phyloP scores from a whole-genome alignment of 2,329 filamentous ascomycete genomes.

The Colletotrichum sp. region DNA sequence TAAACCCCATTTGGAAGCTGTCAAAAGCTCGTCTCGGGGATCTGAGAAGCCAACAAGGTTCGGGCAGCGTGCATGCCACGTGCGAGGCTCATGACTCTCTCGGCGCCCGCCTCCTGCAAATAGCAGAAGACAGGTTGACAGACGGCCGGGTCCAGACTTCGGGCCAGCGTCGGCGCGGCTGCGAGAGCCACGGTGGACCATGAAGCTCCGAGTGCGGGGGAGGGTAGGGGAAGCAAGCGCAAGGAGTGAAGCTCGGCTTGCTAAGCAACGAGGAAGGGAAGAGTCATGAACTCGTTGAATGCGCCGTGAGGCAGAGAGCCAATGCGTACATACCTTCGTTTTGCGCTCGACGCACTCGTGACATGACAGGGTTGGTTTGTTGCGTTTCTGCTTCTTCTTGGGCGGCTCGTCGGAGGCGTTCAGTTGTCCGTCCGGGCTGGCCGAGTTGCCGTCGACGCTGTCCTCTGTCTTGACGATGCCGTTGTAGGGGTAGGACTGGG shows the following conservation, averaged over 20 bases:
- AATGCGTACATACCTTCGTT: slow-evolving; percentile 66
- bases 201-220: not conserved
- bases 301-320: not conserved
- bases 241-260: not conserved
- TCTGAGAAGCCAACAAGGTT: not conserved
- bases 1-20: not conserved
- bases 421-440: not conserved
- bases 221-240: not conserved
- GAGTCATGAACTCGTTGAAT: not conserved
- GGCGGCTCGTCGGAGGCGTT: slow-evolving; percentile 37
- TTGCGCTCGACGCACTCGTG: slow-evolving; percentile 83
- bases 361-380: slow-evolving; percentile 82
- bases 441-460: not conserved
- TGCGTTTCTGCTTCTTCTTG: slow-evolving; percentile 80
- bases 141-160: not conserved
- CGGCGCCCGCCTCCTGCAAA: not conserved
- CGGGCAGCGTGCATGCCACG: not conserved
- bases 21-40: not conserved
- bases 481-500: not conserved
- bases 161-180: not conserved
- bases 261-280: not conserved
- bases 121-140: not conserved
- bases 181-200: not conserved
- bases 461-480: slow-evolving; percentile 6
- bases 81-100: not conserved